A percentile compares a stretch with the other conserved stretches of the same genome.
Conservation (phyloP, 2,329 filamentous ascomycete genomes). For the Huntiella bhutanensis region DNA sequence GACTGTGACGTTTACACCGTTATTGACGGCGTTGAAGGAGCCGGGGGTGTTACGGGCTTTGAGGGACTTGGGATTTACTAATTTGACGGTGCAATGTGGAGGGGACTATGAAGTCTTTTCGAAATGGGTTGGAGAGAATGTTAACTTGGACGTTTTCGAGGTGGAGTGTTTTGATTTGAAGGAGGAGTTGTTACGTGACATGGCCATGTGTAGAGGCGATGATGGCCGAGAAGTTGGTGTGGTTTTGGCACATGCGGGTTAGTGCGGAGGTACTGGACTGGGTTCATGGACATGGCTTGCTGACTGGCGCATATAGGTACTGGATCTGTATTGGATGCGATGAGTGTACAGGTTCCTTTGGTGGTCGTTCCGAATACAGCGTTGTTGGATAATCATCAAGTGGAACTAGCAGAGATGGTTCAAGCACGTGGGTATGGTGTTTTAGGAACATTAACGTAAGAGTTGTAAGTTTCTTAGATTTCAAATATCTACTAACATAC, state of each 20-base stretch:
- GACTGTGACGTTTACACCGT: constrained; percentile 60
- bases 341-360: constrained; percentile 55
- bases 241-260: constrained; percentile 80
- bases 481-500: neutral
- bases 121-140: neutral
- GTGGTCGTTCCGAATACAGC: constrained; percentile 73
- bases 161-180: constrained; percentile 16
- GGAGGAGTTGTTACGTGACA: constrained; percentile 5
- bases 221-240: constrained; percentile 38
- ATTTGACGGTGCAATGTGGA: constrained; percentile 67
- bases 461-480: neutral
- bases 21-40: constrained; percentile 48
- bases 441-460: constrained; percentile 5
- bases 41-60: constrained; percentile 45
- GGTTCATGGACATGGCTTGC: neutral
- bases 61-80: constrained; percentile 40
- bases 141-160: constrained; percentile 15
- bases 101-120: constrained; percentile 40
- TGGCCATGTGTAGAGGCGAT: constrained; percentile 6
- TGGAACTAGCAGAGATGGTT: constrained; percentile 64
- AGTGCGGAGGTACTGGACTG: constrained; percentile 14
- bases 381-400: constrained; percentile 79
- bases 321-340: constrained; percentile 70
- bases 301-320: constrained; percentile 39
- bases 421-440: constrained; percentile 19